Evolutionary conservation across 306 rosid species (phyloP).

Genomic region (Cicer pinnatifidum): DNA sequence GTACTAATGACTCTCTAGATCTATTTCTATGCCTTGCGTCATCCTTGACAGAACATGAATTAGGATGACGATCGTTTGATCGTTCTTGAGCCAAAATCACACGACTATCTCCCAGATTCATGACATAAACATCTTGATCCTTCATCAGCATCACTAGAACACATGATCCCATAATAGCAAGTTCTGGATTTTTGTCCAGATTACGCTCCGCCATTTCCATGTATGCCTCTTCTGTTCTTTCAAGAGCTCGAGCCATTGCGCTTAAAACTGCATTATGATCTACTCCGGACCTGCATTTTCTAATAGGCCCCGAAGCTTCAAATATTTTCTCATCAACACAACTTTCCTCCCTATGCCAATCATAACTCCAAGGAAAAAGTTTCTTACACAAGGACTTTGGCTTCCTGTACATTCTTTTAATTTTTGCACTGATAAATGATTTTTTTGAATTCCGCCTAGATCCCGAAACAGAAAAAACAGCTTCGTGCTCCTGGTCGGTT

Average conservation of each 20-base stretch:
- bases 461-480: slow-evolving; percentile 50
- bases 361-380: slow-evolving; percentile 72
- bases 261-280: slow-evolving; percentile 65
- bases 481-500: slow-evolving; percentile 36
- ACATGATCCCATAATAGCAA: slow-evolving; percentile 76
- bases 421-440: slow-evolving; percentile 55
- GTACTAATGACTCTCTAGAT: slow-evolving; percentile 67
- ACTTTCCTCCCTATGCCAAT: slow-evolving; percentile 66
- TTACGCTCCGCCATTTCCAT: slow-evolving; percentile 65
- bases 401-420: slow-evolving; percentile 61
- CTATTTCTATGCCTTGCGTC: slow-evolving; percentile 60
- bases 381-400: slow-evolving; percentile 63
- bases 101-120: slow-evolving; percentile 77
- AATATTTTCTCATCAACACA: slow-evolving; percentile 50
- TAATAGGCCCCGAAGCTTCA: slow-evolving; percentile 55
- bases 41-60: slow-evolving; percentile 54
- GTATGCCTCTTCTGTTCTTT: slow-evolving; percentile 64
- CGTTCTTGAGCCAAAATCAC: slow-evolving; percentile 68
- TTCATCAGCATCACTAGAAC: slow-evolving; percentile 77
- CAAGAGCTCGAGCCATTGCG: slow-evolving; percentile 73
- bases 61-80: slow-evolving; percentile 65
- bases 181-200: slow-evolving; percentile 68
- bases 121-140: slow-evolving; percentile 77
- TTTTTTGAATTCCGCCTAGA: slow-evolving; percentile 51
- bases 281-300: slow-evolving; percentile 66